Evolutionary conservation across 2,329 filamentous ascomycete species (phyloP).

Genomic region (Sordariomycetes sp.): DNA sequence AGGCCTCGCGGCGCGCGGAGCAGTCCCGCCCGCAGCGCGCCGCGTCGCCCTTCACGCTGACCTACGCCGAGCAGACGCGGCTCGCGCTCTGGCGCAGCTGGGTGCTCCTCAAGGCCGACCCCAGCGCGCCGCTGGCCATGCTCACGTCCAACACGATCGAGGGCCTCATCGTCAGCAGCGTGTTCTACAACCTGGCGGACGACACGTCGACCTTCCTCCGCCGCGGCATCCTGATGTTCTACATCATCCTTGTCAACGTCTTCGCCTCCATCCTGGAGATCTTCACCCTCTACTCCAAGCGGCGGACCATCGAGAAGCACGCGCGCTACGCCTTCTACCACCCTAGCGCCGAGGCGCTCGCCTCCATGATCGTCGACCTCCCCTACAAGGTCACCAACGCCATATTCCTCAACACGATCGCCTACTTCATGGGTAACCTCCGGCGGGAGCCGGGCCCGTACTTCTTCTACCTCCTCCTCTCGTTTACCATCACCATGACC

Average conservation of each 20-base stretch:
- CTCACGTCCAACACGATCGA: constrained; percentile 33
- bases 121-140: constrained; percentile 20
- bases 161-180: constrained; percentile 38
- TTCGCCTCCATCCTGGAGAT: constrained; percentile 27
- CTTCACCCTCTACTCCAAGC: constrained; percentile 24
- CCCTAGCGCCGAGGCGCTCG: constrained; percentile 19
- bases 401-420: constrained; percentile 23
- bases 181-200: constrained; percentile 35
- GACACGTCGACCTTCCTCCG: constrained; percentile 32
- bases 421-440: constrained; percentile 30
- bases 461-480: constrained; percentile 55
- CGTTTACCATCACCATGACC: constrained; percentile 44
- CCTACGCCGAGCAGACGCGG: constrained; percentile 31
- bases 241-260: constrained; percentile 43
- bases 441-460: constrained; percentile 44
- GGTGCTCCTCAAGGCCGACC: constrained; percentile 6
- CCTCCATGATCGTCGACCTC: constrained; percentile 16
- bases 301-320: constrained; percentile 26
- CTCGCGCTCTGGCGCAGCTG: constrained; percentile 26
- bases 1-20: constrained; percentile 12
- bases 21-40: constrained; percentile 25
- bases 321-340: constrained; percentile 27
- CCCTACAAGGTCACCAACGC: constrained; percentile 19
- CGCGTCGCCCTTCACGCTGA: constrained; percentile 37
- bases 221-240: constrained; percentile 37